phyloP scores from a whole-genome alignment of 345 rosid species.

The Barbarea vulgaris region DNA sequence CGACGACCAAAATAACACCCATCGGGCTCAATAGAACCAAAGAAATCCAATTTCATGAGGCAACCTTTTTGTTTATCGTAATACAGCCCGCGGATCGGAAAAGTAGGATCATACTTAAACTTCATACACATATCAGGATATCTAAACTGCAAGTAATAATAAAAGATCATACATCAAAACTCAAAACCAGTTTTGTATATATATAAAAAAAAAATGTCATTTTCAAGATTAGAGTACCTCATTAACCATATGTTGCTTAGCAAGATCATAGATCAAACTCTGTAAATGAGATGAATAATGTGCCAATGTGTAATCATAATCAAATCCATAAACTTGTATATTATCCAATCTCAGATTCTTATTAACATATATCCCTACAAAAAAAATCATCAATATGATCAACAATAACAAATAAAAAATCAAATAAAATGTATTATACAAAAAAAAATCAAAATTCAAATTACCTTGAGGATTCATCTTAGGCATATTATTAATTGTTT shows the following conservation, averaged over 20 bases:
- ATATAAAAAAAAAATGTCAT: background rate
- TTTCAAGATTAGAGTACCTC: slow-evolving; percentile 54
- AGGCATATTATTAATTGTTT: slow-evolving; percentile 60
- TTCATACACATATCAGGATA: slow-evolving; percentile 77
- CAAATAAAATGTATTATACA: background rate
- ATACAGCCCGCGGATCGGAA: slow-evolving; percentile 89
- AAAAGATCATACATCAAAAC: background rate
- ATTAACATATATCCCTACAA: slow-evolving; percentile 80
- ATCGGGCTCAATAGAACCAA: slow-evolving; percentile 94
- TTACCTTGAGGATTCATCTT: slow-evolving; percentile 89
- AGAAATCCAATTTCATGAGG: slow-evolving; percentile 92
- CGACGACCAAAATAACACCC: slow-evolving; percentile 94
- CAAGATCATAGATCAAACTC: slow-evolving; percentile 88
- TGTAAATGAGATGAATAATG: slow-evolving; percentile 84
- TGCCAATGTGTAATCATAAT: slow-evolving; percentile 93
- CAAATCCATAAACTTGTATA: slow-evolving; percentile 90
- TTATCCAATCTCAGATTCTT: slow-evolving; percentile 84
- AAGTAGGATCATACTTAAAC: slow-evolving; percentile 77
- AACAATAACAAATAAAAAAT: background rate
- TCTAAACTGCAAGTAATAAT: slow-evolving; percentile 68
- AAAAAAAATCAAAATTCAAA: slow-evolving; percentile 5
- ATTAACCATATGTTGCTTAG: slow-evolving; percentile 88
- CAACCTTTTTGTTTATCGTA: slow-evolving; percentile 86
- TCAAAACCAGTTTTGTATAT: background rate
- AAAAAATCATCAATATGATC: background rate